Base-by-base conservation (phyloP, 441 rosid genomes). In the Gossypium schwendimanii region DNA sequence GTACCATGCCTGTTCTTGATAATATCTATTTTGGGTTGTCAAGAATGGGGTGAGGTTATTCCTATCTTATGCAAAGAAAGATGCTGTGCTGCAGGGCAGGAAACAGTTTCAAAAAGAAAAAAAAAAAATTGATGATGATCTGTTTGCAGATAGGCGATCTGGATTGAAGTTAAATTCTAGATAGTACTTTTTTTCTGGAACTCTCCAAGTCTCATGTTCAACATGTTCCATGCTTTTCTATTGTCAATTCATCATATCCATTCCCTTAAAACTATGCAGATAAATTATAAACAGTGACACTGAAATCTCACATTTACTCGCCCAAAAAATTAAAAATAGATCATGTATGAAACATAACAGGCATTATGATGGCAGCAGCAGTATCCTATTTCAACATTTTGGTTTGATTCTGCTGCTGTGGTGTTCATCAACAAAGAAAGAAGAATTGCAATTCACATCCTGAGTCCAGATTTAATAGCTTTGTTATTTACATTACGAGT, bases 61-160 rank as follows among this genome's bases (percentile, higher is more conserved):
- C 41, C 41, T 28, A 60, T 60, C 41, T 59, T 6, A 60, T 60
- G 41, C 41, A 2, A 60, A 60, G 21, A 26, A 60, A n/a, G 41
- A 28, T 60, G 61, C 61, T 55, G 20, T 60, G 20, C 64, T 26
- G 64, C 64, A 60, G 64, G 63, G 33, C 18, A 59, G 63, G 64
- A 60, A 60, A 60, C 20, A 0, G n/a, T 28, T 60, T 60, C 20
- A 2, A 60, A 60, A 60, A 28, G 20, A n/a, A n/a, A 28, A 28
- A 2, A n/a, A 60, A 59, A 59, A 6, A 2, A 14, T 2, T 14
- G 64, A 28, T 28, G 41, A 60, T 60, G 20, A 60, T n/a, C 31
- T 28, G 36, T 60, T n/a, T 28, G 20, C 41, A 15, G 47, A 33
- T 62, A 11, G 9, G 8, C 4, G 28, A 63, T 63, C 68, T 36